These are phyloP conservation scores for Fusarium denticulatum DNA, from an alignment of 2,329 filamentous ascomycete species.

Conservation along the genomic window DNA sequence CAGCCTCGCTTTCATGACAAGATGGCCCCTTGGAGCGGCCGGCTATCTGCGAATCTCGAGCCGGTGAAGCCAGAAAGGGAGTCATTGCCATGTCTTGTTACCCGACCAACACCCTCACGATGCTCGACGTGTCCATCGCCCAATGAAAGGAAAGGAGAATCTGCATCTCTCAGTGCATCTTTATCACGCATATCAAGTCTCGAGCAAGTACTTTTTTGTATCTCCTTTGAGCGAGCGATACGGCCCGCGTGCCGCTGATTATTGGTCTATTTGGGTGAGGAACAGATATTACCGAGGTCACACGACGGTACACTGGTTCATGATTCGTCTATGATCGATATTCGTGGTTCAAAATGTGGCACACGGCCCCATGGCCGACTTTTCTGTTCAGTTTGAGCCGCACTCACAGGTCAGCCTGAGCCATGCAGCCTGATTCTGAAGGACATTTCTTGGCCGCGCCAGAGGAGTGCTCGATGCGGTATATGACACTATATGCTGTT, in stretches of 20 bases:
- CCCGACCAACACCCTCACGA: slow-evolving; percentile 19
- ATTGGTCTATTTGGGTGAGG: neutral
- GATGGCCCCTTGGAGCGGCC: neutral
- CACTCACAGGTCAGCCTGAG: neutral
- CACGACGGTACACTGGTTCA: neutral
- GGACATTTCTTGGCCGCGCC: neutral
- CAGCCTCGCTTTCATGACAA: slow-evolving; percentile 13
- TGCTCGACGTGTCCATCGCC: neutral
- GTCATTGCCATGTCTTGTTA: slow-evolving; percentile 1
- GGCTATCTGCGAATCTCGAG: slow-evolving; percentile 1
- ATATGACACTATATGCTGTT: neutral
- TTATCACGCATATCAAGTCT: slow-evolving; percentile 1
- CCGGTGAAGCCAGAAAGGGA: slow-evolving; percentile 15
- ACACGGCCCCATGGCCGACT: neutral
- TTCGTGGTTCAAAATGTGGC: neutral
- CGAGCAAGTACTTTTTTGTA: slow-evolving; percentile 20
- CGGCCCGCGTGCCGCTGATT: slow-evolving; percentile 1
- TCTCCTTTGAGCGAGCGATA: neutral
- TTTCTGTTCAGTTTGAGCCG: neutral
- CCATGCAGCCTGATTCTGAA: neutral
- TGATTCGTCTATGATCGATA: slow-evolving; percentile 11
- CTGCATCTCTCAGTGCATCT: slow-evolving; percentile 2
- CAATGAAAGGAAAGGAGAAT: neutral
- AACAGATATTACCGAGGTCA: neutral
- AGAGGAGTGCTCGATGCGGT: neutral